These are phyloP conservation scores for Eutypa lata DNA, from an alignment of 2,329 filamentous ascomycete genomes.

Conservation along the genomic window DNA sequence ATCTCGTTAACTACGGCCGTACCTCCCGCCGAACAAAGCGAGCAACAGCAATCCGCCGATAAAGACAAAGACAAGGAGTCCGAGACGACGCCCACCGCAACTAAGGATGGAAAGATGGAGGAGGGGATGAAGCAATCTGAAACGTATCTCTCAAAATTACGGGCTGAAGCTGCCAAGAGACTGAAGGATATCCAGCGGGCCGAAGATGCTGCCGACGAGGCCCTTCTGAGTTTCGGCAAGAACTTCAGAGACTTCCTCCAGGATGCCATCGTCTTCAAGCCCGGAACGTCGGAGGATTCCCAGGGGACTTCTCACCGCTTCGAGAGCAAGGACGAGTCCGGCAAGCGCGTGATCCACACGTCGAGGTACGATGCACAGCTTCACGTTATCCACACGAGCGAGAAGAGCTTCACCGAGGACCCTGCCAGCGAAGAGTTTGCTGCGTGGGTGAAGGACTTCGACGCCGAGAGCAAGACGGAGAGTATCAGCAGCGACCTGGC, in stretches of 20 bases:
- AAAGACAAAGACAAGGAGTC: slow-evolving; percentile 24
- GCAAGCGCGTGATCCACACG: slow-evolving; percentile 91
- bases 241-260: slow-evolving; percentile 87
- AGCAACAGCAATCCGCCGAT: slow-evolving; percentile 19
- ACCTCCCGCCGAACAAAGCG: slow-evolving; percentile 20
- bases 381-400: slow-evolving; percentile 86
- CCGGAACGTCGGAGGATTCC: slow-evolving; percentile 54
- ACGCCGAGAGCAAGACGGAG: slow-evolving; percentile 79
- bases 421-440: slow-evolving; percentile 73
- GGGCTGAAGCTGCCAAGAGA: slow-evolving; percentile 73
- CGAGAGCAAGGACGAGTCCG: slow-evolving; percentile 86
- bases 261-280: slow-evolving; percentile 85
- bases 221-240: slow-evolving; percentile 83
- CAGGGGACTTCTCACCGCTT: slow-evolving; percentile 71
- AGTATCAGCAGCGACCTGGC: slow-evolving; percentile 79
- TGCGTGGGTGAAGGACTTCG: slow-evolving; percentile 69
- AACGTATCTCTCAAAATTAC: slow-evolving; percentile 73
- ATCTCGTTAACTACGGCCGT: slow-evolving; percentile 59
- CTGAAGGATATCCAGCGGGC: slow-evolving; percentile 87
- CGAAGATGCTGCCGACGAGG: slow-evolving; percentile 95
- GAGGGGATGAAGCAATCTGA: slow-evolving; percentile 48
- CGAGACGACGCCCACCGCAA: slow-evolving; percentile 43
- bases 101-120: slow-evolving; percentile 36
- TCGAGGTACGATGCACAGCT: slow-evolving; percentile 93
- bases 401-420: slow-evolving; percentile 80